Conservation (phyloP, 495 filamentous ascomycete genomes). For the Podospora conica region DNA sequence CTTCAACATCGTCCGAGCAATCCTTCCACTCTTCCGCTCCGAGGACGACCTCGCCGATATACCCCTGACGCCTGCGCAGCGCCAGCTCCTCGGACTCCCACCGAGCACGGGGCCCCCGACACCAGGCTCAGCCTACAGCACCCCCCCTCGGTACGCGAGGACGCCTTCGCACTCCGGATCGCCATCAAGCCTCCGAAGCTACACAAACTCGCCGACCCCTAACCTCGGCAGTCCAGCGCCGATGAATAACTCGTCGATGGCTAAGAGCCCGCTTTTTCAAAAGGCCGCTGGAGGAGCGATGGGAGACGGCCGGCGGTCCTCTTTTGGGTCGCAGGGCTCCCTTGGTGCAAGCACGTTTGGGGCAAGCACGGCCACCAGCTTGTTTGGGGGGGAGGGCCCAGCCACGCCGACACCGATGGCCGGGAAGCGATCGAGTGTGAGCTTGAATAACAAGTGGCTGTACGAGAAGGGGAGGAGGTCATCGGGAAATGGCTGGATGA, state of each 20-base stretch:
- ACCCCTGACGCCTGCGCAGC: constrained; percentile 82
- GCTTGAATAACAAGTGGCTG: constrained; percentile 83
- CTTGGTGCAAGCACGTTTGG: constrained; percentile 41
- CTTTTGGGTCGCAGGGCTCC: constrained; percentile 55
- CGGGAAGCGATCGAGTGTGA: constrained; percentile 62
- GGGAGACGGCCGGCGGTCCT: constrained; percentile 51
- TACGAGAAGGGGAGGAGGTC: constrained; percentile 65
- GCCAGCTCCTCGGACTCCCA: constrained; percentile 73
- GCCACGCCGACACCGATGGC: constrained; percentile 59
- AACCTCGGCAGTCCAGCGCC: constrained; percentile 34
- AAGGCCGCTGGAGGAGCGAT: constrained; percentile 50
- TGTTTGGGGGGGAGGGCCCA: constrained; percentile 32
- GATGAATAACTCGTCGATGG: constrained; percentile 15
- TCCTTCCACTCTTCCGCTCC: constrained; percentile 60
- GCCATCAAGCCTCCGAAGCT: constrained; percentile 43
- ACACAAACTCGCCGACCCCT: constrained; percentile 49
- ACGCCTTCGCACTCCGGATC: constrained; percentile 55
- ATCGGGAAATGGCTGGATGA: constrained; percentile 34
- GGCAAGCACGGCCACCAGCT: constrained; percentile 43
- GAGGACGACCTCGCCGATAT: constrained; percentile 82
- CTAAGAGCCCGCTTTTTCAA: constrained; percentile 60
- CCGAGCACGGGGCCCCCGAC: constrained; percentile 57
- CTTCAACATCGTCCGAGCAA: constrained; percentile 46
- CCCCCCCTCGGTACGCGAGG: constrained; percentile 79
- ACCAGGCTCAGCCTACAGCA: constrained; percentile 61